Evolutionary conservation across 352 stramenopile species (phyloP), one percentile per base, ranked within the genome.

Genomic region (Phytophthora boehmeriae): DNA sequence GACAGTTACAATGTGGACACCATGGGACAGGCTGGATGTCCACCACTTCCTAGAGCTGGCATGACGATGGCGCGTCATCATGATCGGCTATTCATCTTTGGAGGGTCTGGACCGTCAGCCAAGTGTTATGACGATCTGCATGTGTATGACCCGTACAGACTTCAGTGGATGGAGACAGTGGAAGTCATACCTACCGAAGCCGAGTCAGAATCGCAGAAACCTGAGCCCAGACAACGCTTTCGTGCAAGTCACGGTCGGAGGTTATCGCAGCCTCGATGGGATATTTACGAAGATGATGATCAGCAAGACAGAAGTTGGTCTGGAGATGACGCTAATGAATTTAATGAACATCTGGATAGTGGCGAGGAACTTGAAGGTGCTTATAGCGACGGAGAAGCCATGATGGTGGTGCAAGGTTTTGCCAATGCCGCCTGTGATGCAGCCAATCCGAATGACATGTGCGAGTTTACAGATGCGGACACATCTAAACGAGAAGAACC

Each of bases 41-140:
- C 96, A 46, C 94, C 94, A 6, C 88, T 97, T 65, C 94, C 96
- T 8, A 70, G 94, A 39, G 93, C 94, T 0, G 96, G 95, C 17
- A 98, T 99, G 96, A 98, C 92, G n/a, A 90, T 99, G 60, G 97
- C 90, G n/a, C 80, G 88, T 25, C 75, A 98, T 56, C 75, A 86
- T 42, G 90, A 93, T 44, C 73, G 84, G n/a, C 66, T 98, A 5
- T 98, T 97, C 63, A 78, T 99, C 8, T 99, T 99, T 79, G 96
- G 96, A 27, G 96, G 96, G 11, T 97, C 86, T 16, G 96, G 95
- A 0, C 95, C 92, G 19, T 80, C 89, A 13, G 94, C 92, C 25
- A 98, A 97, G 61, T 98, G 94, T 72, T 98, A 98, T 73, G 93
- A 98, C 59, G 96, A 99, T 54, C 84, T 99, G 36, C 94, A 98